Conservation (phyloP, 148 eudicot species). For the Camellia granthamiana region DNA sequence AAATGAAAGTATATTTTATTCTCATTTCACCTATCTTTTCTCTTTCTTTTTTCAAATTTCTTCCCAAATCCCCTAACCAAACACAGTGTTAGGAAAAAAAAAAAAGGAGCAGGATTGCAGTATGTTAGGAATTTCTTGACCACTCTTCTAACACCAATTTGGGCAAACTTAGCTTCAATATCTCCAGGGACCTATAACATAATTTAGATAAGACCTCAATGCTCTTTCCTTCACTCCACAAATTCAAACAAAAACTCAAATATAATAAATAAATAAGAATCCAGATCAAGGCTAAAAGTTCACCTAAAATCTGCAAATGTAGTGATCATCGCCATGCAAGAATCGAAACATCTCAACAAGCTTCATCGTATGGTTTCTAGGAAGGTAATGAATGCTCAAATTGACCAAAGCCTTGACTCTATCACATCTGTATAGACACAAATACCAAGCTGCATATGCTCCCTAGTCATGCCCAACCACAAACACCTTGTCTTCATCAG, state of each 20-base stretch:
- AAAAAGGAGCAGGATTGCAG: constrained; percentile 15
- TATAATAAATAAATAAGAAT: no score
- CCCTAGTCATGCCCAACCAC: constrained; percentile 20
- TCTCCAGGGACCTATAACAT: constrained; percentile 31
- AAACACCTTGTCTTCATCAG: constrained; percentile 17
- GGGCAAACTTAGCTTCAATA: constrained; percentile 31
- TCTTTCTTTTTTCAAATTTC: no score
- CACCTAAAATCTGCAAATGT: constrained; percentile 17
- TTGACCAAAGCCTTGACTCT: constrained; percentile 10
- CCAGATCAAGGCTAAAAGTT: no score
- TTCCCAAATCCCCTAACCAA: no score
- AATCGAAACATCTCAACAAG: not conserved
- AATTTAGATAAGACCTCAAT: not conserved
- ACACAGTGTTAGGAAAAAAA: not conserved
- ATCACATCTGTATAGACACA: constrained; percentile 17
- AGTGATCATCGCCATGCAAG: constrained; percentile 16
- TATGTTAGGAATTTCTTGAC: constrained; percentile 25
- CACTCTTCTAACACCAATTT: constrained; percentile 16
- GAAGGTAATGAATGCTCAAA: constrained; percentile 13
- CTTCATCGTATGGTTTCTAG: not conserved
- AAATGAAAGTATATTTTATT: no score
- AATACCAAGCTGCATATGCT: not conserved
- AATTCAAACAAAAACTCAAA: no score
- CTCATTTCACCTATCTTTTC: no score
- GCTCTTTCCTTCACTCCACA: not conserved